These are phyloP conservation scores for Cenchrus fungigraminus DNA, from an alignment of 176 grass and related monocot genomes.

Conservation along the genomic window DNA sequence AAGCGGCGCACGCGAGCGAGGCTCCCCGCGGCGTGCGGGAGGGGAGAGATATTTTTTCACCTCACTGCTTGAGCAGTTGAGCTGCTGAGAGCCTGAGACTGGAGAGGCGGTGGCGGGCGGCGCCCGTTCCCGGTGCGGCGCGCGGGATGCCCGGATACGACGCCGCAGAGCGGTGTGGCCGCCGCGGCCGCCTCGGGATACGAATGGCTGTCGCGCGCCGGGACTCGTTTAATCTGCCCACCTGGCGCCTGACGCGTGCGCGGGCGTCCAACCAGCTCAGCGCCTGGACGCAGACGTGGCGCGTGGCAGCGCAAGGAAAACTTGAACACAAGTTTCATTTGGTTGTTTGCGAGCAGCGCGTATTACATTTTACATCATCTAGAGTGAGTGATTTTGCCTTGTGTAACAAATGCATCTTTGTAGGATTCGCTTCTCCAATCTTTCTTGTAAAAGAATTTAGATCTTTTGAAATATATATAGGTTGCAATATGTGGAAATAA, in stretches of 20 bases:
- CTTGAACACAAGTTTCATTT: too few relatives aligned
- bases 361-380: too few relatives aligned
- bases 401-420: constrained; percentile 23
- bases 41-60: background rate
- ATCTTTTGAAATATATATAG: background rate
- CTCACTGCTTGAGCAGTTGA: background rate
- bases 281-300: background rate
- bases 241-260: constrained; percentile 1
- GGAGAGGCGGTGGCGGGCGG: background rate
- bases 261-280: background rate
- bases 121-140: too few relatives aligned
- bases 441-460: background rate
- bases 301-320: too few relatives aligned
- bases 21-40: too few relatives aligned
- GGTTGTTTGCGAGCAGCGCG: too few relatives aligned
- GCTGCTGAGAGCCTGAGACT: too few relatives aligned
- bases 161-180: too few relatives aligned
- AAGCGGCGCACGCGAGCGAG: background rate
- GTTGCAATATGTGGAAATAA: background rate
- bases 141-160: background rate
- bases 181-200: constrained; percentile 20
- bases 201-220: constrained; percentile 29
- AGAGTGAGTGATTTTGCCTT: too few relatives aligned
- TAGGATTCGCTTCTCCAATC: background rate
- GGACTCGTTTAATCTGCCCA: background rate